A percentile compares a stretch with the other conserved stretches of the same genome.
phyloP scores from a whole-genome alignment of 1,284 basidiomycete genomes.

The Ganoderma lingzhi region DNA sequence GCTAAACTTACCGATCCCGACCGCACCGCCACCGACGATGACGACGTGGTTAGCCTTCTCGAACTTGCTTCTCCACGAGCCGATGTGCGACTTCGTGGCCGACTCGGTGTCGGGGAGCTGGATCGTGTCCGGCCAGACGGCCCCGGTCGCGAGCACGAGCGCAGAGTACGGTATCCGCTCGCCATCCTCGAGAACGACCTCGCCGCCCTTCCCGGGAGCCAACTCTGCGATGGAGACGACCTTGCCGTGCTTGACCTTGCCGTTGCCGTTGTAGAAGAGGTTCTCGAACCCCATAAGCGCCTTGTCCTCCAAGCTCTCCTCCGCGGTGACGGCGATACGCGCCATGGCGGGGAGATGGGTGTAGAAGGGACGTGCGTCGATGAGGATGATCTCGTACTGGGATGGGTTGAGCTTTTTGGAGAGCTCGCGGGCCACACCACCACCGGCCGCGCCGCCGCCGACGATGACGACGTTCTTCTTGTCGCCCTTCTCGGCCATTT shows the following conservation, averaged over 20 bases:
- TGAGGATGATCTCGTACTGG: conserved; percentile 44
- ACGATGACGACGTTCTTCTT: conserved; percentile 48
- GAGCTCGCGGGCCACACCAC: conserved; percentile 40
- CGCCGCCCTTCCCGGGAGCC: conserved; percentile 48
- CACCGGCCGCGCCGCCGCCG: conserved; percentile 47
- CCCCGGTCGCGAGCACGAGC: conserved; percentile 67
- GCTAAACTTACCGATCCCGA: conserved; percentile 59
- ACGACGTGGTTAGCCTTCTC: conserved; percentile 57
- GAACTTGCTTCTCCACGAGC: conserved; percentile 54
- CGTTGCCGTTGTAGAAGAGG: conserved; percentile 55
- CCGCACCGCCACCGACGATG: conserved; percentile 69
- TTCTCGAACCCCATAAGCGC: conserved; percentile 52
- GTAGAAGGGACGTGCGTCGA: conserved; percentile 45
- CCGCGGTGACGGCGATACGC: conserved; percentile 44
- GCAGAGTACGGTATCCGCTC: conserved; percentile 58
- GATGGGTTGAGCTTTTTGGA: conserved; percentile 44
- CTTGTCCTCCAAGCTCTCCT: conserved; percentile 44
- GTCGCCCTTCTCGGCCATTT: conserved; percentile 35
- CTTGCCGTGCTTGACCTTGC: conserved; percentile 52
- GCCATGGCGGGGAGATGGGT: conserved; percentile 44
- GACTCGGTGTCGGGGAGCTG: conserved; percentile 52
- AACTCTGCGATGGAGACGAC: conserved; percentile 53
- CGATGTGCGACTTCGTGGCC: conserved; percentile 50
- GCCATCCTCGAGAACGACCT: conserved; percentile 55
- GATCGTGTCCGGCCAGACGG: conserved; percentile 59